phyloP scores from a whole-genome alignment of 257 asterid genomes.

The Solanum clarkiae region DNA sequence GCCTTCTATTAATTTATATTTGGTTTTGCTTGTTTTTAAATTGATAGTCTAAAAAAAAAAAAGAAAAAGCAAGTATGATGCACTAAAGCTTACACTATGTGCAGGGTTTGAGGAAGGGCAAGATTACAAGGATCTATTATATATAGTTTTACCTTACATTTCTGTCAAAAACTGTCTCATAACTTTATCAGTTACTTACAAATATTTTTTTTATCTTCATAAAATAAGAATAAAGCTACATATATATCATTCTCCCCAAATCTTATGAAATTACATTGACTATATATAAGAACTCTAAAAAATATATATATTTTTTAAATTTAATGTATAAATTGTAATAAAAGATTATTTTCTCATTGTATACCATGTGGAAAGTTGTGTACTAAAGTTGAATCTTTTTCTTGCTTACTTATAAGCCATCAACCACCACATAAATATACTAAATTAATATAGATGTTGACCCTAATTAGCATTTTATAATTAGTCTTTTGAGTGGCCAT shows the following conservation, averaged over 20 bases:
- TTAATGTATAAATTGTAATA: neutral
- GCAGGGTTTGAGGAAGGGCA: no score
- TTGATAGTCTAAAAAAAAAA: no score
- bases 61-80: no score
- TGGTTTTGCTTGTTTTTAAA: no score
- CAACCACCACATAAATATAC: neutral
- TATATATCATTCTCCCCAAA: neutral
- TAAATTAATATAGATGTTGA: neutral
- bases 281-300: neutral
- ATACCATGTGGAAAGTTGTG: neutral
- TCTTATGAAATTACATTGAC: neutral
- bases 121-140: no score
- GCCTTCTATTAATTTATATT: neutral
- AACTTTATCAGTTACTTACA: no score
- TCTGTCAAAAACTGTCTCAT: no score
- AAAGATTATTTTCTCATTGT: neutral
- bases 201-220: no score
- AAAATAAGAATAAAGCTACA: accelerated
- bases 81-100: no score
- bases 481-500: neutral
- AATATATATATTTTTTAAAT: neutral
- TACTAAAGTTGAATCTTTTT: neutral
- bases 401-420: neutral
- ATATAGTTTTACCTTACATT: no score
- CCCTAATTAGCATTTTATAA: neutral